phyloP scores from a whole-genome alignment of 495 filamentous ascomycete genomes.

The Cairneyella variabilis region DNA sequence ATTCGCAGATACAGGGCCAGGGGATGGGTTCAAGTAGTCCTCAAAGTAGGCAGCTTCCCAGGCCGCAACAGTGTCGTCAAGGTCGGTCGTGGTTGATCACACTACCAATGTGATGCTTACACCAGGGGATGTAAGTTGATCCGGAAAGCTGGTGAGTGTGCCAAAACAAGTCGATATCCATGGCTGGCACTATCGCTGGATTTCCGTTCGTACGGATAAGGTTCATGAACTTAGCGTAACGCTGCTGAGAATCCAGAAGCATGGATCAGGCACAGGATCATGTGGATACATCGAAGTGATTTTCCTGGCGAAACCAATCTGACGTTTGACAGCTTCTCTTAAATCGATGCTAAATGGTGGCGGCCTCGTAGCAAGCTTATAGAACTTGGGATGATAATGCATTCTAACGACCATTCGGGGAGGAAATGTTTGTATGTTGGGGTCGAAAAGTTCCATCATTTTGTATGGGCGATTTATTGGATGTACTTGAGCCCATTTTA shows the following conservation, averaged over 20 bases:
- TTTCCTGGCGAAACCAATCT: constrained; percentile 4
- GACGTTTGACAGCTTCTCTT: not conserved
- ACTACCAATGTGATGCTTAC: not conserved
- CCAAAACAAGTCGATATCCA: constrained; percentile 8
- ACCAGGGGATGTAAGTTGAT: constrained; percentile 5
- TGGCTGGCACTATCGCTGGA: not conserved
- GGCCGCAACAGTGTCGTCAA: not conserved
- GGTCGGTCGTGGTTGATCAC: constrained; percentile 1
- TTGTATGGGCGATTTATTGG: not conserved
- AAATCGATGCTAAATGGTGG: constrained; percentile 4
- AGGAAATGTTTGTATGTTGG: not conserved
- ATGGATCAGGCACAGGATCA: not conserved
- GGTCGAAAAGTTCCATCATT: not conserved
- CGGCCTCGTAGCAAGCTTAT: not conserved
- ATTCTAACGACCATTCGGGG: not conserved
- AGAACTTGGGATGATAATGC: not conserved
- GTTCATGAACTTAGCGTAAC: constrained; percentile 6
- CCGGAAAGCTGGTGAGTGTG: constrained; percentile 1
- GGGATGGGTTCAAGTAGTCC: constrained; percentile 2
- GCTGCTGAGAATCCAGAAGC: not conserved
- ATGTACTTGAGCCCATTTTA: not conserved
- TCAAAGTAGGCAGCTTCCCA: constrained; percentile 2
- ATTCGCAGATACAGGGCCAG: not conserved
- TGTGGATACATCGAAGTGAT: constrained; percentile 3
- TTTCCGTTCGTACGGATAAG: not conserved